Conservation (phyloP, 805 yeast species). For the Metschnikowia baotianmanensis region DNA sequence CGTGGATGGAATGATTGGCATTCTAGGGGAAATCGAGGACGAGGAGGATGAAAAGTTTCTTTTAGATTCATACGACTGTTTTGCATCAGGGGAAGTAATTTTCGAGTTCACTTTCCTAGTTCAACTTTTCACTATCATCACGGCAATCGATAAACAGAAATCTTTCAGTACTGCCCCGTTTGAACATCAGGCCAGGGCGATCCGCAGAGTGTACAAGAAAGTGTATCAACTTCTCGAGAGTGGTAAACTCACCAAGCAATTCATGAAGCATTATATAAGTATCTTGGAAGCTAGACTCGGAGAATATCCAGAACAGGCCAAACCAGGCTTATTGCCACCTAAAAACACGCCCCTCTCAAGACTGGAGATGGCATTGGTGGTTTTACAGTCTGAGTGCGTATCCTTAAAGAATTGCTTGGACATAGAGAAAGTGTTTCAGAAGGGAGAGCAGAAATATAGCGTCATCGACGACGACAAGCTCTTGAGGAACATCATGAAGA, state of each 20-base stretch:
- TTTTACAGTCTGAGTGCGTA: conserved; percentile 53
- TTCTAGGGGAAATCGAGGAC: conserved; percentile 30
- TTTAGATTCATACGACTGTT: conserved; percentile 63
- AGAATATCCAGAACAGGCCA: conserved; percentile 47
- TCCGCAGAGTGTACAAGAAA: conserved; percentile 55
- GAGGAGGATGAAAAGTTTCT: conserved; percentile 43
- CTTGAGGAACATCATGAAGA: conserved; percentile 56
- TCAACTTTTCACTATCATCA: conserved; percentile 46
- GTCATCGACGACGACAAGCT: conserved; percentile 59
- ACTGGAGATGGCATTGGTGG: conserved; percentile 50
- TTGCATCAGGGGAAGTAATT: conserved; percentile 51
- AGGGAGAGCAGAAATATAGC: conserved; percentile 29
- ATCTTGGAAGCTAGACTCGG: conserved; percentile 36
- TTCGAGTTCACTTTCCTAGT: conserved; percentile 57
- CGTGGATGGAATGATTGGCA: conserved; percentile 37
- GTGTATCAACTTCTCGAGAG: conserved; percentile 59
- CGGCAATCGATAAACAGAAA: conserved; percentile 24
- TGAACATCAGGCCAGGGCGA: conserved; percentile 19
- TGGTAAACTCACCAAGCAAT: conserved; percentile 43
- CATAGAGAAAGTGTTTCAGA: conserved; percentile 24
- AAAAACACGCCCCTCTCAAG: conserved; percentile 15
- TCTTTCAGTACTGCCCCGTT: conserved; percentile 26
- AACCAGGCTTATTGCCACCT: conserved; percentile 4
- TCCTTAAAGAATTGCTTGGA: conserved; percentile 45
- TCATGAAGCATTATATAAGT: conserved; percentile 27